Evolutionary conservation across 768 basidiomycete species (phyloP).

Genomic region (Arthromyces matolae): DNA sequence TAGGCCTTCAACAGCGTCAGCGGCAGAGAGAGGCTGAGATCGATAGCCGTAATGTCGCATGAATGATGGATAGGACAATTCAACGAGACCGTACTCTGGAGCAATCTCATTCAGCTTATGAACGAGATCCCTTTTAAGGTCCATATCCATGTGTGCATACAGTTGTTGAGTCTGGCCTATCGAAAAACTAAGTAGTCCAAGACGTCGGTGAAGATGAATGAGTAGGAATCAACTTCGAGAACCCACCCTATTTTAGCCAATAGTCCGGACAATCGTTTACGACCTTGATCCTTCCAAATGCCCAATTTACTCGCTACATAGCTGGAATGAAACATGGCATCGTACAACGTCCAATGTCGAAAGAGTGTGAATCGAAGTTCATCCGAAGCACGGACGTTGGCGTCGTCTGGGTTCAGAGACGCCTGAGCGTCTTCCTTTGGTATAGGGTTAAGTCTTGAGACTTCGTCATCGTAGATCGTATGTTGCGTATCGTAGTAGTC

Average conservation of each 20-base stretch:
- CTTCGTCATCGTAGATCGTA: constrained; percentile 82
- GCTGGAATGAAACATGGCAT: constrained; percentile 96
- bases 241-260: constrained; percentile 97
- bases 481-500: constrained; percentile 82
- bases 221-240: constrained; percentile 1
- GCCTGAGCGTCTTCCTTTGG: constrained; percentile 36
- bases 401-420: constrained; percentile 77
- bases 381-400: constrained; percentile 74
- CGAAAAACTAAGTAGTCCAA: constrained; percentile 80
- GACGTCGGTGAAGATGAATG: neutral
- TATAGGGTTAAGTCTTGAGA: constrained; percentile 81
- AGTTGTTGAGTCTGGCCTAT: constrained; percentile 91
- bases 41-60: constrained; percentile 89
- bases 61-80: constrained; percentile 92
- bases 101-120: constrained; percentile 84
- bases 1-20: constrained; percentile 90
- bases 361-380: constrained; percentile 94
- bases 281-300: constrained; percentile 93
- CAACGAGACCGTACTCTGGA: constrained; percentile 92
- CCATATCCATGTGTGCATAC: constrained; percentile 94
- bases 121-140: constrained; percentile 77
- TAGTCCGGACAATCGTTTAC: constrained; percentile 84
- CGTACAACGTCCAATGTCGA: constrained; percentile 97
- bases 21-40: constrained; percentile 82
- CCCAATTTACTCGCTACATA: constrained; percentile 94